phyloP scores from a whole-genome alignment of 1,284 basidiomycete species.

The Flammula alnicola region DNA sequence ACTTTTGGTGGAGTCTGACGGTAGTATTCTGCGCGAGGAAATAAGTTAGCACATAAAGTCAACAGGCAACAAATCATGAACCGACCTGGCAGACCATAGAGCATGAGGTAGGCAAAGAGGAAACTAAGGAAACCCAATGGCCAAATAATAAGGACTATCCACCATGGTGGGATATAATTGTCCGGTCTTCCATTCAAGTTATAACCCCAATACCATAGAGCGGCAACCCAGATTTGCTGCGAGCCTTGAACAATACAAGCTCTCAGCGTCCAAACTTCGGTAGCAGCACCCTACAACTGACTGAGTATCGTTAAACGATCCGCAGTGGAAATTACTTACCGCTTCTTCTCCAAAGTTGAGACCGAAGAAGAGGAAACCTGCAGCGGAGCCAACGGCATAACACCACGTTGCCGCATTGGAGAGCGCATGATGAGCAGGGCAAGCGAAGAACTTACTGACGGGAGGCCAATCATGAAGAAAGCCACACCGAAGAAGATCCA shows the following conservation, averaged over 20 bases:
- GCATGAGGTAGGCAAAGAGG: constrained; percentile 80
- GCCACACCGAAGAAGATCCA: constrained; percentile 90
- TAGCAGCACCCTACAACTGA: constrained; percentile 74
- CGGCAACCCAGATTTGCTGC: constrained; percentile 92
- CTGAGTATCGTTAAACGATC: constrained; percentile 18
- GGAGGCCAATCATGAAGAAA: constrained; percentile 89
- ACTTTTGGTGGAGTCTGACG: constrained; percentile 91
- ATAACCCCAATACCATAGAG: constrained; percentile 94
- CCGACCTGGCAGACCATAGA: constrained; percentile 83
- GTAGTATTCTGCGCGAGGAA: constrained; percentile 68
- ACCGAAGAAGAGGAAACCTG: constrained; percentile 91
- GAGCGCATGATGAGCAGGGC: constrained; percentile 65
- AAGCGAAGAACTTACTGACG: constrained; percentile 73
- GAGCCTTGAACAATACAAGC: constrained; percentile 92
- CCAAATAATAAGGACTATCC: constrained; percentile 85
- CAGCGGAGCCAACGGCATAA: constrained; percentile 88
- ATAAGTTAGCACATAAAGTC: background rate
- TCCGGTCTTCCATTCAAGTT: constrained; percentile 63
- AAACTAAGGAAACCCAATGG: constrained; percentile 78
- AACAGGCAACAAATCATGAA: background rate
- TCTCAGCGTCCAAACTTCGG: constrained; percentile 88
- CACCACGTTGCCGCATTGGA: constrained; percentile 85
- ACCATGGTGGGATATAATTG: constrained; percentile 71
- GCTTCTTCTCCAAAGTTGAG: constrained; percentile 97
- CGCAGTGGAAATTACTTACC: constrained; percentile 44